Evolutionary conservation across 2,329 filamentous ascomycete species (phyloP).

Genomic region (Ophiostoma populinum): DNA sequence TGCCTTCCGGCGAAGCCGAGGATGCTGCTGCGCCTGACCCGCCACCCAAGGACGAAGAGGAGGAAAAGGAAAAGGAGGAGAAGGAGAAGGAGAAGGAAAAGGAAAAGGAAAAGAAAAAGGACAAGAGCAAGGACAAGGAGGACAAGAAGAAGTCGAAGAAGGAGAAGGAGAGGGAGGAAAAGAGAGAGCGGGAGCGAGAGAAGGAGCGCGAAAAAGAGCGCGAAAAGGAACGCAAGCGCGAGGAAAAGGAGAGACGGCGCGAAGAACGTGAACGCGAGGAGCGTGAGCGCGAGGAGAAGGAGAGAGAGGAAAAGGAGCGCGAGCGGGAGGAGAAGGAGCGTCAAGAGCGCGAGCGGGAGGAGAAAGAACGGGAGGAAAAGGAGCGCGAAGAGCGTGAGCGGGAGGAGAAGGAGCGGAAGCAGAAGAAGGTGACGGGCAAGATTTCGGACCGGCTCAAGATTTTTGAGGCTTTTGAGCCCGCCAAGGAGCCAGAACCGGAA

Average conservation of each 20-base stretch:
- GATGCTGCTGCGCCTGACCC: neutral
- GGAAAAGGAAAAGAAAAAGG: neutral
- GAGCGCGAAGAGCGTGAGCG: neutral
- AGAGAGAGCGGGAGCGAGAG: neutral
- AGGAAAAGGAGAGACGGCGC: neutral
- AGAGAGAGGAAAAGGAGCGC: neutral
- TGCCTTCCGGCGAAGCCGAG: slow-evolving; percentile 6
- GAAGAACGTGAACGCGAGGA: neutral
- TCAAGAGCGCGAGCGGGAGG: neutral
- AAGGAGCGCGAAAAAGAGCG: neutral
- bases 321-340: no score
- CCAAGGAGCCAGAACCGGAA: slow-evolving; percentile 9
- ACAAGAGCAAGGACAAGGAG: neutral
- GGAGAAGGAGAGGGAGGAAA: neutral
- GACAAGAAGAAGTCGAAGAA: neutral
- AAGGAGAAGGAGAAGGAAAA: slow-evolving; percentile 1
- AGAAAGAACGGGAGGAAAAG: neutral
- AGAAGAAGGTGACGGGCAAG: slow-evolving; percentile 32
- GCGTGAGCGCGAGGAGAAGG: neutral
- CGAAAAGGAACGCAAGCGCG: neutral
- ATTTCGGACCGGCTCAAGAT: slow-evolving; percentile 39
- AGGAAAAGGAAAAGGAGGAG: slow-evolving; percentile 14
- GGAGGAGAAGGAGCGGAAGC: no score
- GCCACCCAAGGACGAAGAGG: slow-evolving; percentile 16
- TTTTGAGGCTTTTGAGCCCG: slow-evolving; percentile 26